Evolutionary conservation across 768 basidiomycete genomes (phyloP).

Genomic region (Pleurotus tuoliensis): DNA sequence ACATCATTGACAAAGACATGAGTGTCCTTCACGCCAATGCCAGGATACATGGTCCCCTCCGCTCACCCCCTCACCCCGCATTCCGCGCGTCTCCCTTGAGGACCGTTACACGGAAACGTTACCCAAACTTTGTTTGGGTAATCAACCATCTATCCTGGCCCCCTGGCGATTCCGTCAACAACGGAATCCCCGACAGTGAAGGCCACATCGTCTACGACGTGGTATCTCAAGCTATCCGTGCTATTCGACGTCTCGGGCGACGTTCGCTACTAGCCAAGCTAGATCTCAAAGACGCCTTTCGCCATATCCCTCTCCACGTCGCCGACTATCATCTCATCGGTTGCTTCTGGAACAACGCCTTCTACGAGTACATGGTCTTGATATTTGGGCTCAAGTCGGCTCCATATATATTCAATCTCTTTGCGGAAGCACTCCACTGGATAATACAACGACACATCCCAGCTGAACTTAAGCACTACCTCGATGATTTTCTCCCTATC

Average conservation of each 20-base stretch:
- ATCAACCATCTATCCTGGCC: constrained; percentile 10
- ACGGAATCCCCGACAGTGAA: constrained; percentile 4
- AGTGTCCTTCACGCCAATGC: constrained; percentile 8
- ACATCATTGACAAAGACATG: constrained; percentile 11
- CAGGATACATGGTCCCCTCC: constrained; percentile 19
- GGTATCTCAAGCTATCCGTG: neutral
- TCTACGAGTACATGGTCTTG: constrained; percentile 3
- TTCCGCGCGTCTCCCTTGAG: constrained; percentile 23
- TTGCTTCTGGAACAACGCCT: neutral
- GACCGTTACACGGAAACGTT: constrained; percentile 18
- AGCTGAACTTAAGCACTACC: constrained; percentile 24
- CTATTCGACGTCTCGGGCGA: neutral
- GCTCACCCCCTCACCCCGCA: constrained; percentile 12
- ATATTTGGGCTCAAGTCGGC: constrained; percentile 35
- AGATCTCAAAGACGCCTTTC: constrained; percentile 14
- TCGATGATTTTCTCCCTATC: constrained; percentile 30
- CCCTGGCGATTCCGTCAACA: neutral
- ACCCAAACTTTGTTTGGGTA: constrained; percentile 11
- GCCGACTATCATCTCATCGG: constrained; percentile 20
- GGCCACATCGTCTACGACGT: neutral
- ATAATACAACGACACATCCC: constrained; percentile 22
- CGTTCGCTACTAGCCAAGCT: neutral
- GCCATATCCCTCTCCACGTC: constrained; percentile 9
- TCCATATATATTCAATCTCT: too few relatives aligned
- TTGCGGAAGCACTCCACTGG: too few relatives aligned